Percentiles rank a stretch among this genome's conserved stretches.
Conservation (phyloP, 164 flowering plant genomes). For the Magnolia changhungtana region DNA sequence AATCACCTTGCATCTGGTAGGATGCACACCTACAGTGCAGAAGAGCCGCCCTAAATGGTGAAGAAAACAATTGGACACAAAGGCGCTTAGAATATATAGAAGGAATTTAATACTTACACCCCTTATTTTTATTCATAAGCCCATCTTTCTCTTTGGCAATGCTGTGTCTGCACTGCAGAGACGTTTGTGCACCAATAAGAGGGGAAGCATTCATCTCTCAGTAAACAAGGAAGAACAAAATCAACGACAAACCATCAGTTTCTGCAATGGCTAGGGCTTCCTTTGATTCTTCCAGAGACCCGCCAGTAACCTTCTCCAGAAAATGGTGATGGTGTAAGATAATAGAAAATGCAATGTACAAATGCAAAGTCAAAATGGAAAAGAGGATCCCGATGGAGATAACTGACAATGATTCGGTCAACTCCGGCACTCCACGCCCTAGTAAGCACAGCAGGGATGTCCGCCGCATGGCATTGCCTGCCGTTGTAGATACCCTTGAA, state of each 20-base stretch:
- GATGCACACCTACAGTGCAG: conserved; percentile 98
- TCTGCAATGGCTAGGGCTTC: conserved; percentile 95
- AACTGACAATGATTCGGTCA: conserved; percentile 75
- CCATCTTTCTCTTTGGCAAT: no score
- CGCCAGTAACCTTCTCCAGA: conserved; percentile 78
- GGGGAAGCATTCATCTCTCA: no score
- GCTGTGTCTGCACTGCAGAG: no score
- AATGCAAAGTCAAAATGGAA: not conserved
- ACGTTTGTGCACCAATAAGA: no score
- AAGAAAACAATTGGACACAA: conserved; percentile 3
- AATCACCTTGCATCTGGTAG: conserved; percentile 84
- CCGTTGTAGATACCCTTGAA: conserved; percentile 93
- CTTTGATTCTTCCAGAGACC: conserved; percentile 93
- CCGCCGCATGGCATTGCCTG: conserved; percentile 70
- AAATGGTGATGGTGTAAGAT: not conserved
- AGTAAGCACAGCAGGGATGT: conserved; percentile 60
- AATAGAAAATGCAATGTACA: not conserved
- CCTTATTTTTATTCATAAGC: no score
- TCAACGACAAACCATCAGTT: conserved; percentile 62
- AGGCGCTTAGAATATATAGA: not conserved
- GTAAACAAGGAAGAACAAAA: no score
- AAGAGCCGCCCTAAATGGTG: conserved; percentile 70
- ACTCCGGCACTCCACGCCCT: conserved; percentile 96
- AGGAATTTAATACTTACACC: not conserved
- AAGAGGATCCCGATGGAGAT: not conserved